phyloP scores from a whole-genome alignment of 2,329 filamentous ascomycete species.

The Colletotrichum sp. region DNA sequence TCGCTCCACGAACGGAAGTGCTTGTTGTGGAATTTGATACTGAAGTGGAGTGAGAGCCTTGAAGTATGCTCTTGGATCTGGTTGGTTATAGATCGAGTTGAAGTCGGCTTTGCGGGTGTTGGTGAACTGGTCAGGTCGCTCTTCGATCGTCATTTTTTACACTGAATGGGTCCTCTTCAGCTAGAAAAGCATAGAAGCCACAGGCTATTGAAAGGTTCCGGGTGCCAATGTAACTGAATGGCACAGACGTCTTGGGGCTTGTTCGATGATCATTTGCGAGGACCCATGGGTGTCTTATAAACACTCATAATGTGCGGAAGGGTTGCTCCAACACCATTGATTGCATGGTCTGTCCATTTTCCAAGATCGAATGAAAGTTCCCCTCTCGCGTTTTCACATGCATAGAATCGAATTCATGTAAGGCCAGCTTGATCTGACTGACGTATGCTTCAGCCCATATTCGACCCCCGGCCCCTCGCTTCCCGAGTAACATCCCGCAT shows the following conservation, averaged over 20 bases:
- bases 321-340: not conserved
- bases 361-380: not conserved
- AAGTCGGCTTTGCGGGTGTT: slow-evolving; percentile 8
- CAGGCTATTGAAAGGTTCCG: fast-evolving
- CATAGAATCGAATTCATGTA: not conserved
- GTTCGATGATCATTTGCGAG: not conserved
- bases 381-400: not conserved
- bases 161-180: not conserved
- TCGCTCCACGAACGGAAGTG: not conserved
- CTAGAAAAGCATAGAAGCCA: too few relatives aligned
- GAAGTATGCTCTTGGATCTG: slow-evolving; percentile 6
- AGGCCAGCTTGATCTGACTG: not conserved
- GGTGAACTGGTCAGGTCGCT: not conserved
- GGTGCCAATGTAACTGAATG: not conserved
- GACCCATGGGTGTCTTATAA: not conserved
- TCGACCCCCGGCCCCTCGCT: not conserved
- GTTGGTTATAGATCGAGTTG: slow-evolving; percentile 3
- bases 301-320: not conserved
- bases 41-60: not conserved
- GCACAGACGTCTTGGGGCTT: fast-evolving
- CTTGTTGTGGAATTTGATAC: slow-evolving; percentile 8
- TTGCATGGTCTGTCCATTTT: not conserved
- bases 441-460: not conserved
- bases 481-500: not conserved
- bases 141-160: not conserved